Evolutionary conservation across 306 rosid genomes (phyloP), one percentile per base, ranked within the genome.

Genomic region (Cercis canadensis): DNA sequence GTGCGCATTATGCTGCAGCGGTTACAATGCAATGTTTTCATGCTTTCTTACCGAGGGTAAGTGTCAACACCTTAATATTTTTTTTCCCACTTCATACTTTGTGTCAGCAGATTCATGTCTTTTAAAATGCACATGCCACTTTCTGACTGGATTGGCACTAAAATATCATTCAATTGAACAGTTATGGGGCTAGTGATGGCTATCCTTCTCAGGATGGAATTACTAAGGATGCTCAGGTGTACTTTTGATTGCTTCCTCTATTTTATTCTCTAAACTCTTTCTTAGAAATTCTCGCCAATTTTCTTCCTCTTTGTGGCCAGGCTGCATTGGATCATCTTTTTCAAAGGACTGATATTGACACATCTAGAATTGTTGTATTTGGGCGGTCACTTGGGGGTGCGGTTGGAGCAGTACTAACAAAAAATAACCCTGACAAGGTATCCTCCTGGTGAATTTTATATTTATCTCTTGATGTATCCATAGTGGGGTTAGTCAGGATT

Each of bases 321-420:
- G 96, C 92, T 80, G 99, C 99, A 34, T 80, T 95, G 89, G 96
- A 95, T 67, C 96, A 95, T 88, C 99, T 95, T 77, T 86, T 85
- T 70, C 96, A 89, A 82, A 85, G 97, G 80, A 72, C 88, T 79
- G 99, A 95, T 82, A 89, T 95, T 59, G 99, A 95, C 77, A 79
- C 96, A 15, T 85, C 97, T 63, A 85, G 92, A 82, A 92, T 95
- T 75, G 67, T 95, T 85, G 93, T 95, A 55, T 95, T 92, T 65
- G 99, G 99, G 80, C 84, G 99, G 84, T 92, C 99, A 57, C 99
- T 95, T 59, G 99, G 99, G 33, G 99, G 97, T 76, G 99, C 99
- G 47, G 99, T 95, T 83, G 99, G 99, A 75, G 63, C 99, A 61
- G 89, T 85, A 54, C 96, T 95, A 69, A 57, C 97, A 17, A 89